Evolutionary conservation across 176 grass and related monocot genomes (phyloP).

Genomic region (Raddia distichophylla): DNA sequence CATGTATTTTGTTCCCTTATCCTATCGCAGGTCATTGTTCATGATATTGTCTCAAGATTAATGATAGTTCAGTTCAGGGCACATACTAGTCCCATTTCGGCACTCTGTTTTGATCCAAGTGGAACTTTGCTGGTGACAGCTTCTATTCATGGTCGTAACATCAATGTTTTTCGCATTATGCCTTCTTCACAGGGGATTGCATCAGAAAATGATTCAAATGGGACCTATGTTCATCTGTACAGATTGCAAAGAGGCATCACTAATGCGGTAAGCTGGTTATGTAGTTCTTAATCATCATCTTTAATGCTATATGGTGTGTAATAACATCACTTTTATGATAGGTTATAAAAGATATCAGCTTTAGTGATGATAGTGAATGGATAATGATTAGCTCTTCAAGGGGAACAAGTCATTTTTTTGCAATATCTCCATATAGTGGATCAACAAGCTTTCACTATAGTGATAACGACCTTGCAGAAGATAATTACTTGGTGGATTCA

Average conservation of each 20-base stretch:
- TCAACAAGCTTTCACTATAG: constrained; percentile 58
- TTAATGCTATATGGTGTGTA: constrained; percentile 28
- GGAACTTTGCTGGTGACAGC: constrained; percentile 96
- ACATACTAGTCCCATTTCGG: constrained; percentile 92
- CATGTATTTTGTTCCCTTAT: constrained; percentile 27
- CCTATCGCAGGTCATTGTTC: constrained; percentile 74
- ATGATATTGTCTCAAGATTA: constrained; percentile 87
- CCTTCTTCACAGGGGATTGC: constrained; percentile 56
- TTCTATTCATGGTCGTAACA: constrained; percentile 85
- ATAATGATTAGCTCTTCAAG: constrained; percentile 98
- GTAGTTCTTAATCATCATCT: constrained; percentile 35
- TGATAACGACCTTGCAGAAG: constrained; percentile 48
- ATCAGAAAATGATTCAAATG: constrained; percentile 63
- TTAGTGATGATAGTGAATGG: constrained; percentile 97
- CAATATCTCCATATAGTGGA: constrained; percentile 71
- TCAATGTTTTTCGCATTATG: constrained; percentile 91
- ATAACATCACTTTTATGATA: constrained; percentile 46
- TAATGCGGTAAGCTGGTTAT: constrained; percentile 66
- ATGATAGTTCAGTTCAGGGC: constrained; percentile 94
- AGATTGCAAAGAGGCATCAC: constrained; percentile 94
- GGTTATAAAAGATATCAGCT: constrained; percentile 99
- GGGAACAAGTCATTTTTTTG: constrained; percentile 89
- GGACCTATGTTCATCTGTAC: constrained; percentile 81
- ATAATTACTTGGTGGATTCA: constrained; percentile 50
- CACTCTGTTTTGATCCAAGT: constrained; percentile 94